Conservation (phyloP, 176 grass and related monocot genomes). For the Echinochloa phyllopogon region DNA sequence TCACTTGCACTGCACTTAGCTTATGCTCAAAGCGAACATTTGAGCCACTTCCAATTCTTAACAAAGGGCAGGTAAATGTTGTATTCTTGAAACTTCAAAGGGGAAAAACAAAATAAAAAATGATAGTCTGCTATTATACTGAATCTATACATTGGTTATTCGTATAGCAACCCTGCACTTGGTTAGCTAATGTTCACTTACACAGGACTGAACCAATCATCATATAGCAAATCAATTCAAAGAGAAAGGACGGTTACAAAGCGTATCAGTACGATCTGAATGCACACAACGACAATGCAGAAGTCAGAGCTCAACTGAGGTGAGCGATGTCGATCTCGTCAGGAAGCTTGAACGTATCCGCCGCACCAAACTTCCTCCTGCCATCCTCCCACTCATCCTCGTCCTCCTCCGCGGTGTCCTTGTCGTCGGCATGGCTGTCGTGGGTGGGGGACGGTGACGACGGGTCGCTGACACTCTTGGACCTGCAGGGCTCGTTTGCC, state of each 20-base stretch:
- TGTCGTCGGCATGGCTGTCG: slow-evolving; percentile 11
- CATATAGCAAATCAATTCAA: background rate
- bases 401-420: slow-evolving; percentile 24
- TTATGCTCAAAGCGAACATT: too few species aligned
- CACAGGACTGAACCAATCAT: background rate
- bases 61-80: background rate
- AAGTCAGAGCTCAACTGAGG: slow-evolving; percentile 53
- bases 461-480: slow-evolving; percentile 58
- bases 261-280: background rate
- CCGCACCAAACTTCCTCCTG: slow-evolving; percentile 68
- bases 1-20: too few species aligned
- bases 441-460: background rate
- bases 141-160: background rate
- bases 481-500: slow-evolving; percentile 61
- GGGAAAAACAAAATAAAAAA: background rate
- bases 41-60: background rate
- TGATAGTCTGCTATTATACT: background rate
- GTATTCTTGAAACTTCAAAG: background rate
- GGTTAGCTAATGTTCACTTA: background rate
- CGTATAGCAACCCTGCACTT: background rate
- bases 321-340: slow-evolving; percentile 69
- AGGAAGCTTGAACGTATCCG: slow-evolving; percentile 75
- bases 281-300: background rate
- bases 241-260: background rate
- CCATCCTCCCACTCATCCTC: slow-evolving; percentile 76